A percentile compares a stretch with the other conserved stretches of the same genome.
These are phyloP conservation scores for Aspergillus udagawae DNA, from an alignment of 2,329 filamentous ascomycete genomes.

Conservation along the genomic window DNA sequence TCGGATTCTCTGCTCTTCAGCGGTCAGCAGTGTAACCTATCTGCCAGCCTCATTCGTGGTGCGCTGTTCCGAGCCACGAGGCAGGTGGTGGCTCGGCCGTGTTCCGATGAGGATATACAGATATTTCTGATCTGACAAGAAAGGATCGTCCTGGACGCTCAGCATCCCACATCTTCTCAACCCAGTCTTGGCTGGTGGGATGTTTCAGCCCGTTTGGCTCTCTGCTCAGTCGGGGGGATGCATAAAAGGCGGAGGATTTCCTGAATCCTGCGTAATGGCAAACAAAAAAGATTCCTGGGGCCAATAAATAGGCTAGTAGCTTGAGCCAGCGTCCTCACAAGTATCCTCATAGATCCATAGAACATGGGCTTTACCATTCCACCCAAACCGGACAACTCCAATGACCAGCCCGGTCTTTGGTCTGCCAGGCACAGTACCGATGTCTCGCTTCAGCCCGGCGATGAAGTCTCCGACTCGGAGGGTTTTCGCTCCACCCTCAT, in stretches of 20 bases:
- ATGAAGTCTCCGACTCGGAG: conserved; percentile 5
- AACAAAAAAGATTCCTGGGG: not conserved
- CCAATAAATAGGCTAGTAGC: not conserved
- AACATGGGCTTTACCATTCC: not conserved
- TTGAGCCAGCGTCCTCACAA: not conserved
- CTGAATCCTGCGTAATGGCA: not conserved
- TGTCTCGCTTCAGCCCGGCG: conserved; percentile 15
- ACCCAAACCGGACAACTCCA: conserved; percentile 7
- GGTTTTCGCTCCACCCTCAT: conserved; percentile 11
- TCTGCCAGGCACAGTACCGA: conserved; percentile 21
- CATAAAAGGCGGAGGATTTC: not conserved
- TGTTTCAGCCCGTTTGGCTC: not conserved
- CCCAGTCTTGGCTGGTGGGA: not conserved
- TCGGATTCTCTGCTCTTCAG: not conserved
- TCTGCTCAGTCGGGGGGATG: not conserved
- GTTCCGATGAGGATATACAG: not conserved
- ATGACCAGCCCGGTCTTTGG: conserved; percentile 17
- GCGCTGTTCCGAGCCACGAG: not conserved
- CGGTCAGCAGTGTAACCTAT: not conserved
- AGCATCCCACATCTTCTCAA: not conserved
- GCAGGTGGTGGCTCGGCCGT: not conserved
- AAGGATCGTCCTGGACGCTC: not conserved
- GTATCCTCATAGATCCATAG: not conserved
- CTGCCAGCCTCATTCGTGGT: not conserved
- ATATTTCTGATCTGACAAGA: not conserved